phyloP scores from a whole-genome alignment of 495 filamentous ascomycete species.

The Talaromyces adpressus region DNA sequence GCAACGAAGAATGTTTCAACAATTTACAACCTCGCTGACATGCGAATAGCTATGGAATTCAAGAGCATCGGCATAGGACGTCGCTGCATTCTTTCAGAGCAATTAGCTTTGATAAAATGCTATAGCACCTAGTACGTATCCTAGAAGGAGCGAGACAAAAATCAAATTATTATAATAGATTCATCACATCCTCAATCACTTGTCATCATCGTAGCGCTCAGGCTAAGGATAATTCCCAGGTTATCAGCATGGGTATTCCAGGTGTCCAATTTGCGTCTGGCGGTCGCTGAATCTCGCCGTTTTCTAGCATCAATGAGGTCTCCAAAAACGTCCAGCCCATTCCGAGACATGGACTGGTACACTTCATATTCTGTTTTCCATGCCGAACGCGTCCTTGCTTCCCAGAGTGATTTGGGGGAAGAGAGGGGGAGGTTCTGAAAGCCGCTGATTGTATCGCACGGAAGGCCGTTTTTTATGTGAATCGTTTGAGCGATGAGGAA shows the following conservation, averaged over 20 bases:
- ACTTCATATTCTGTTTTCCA: not conserved
- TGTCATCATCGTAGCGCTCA: not conserved
- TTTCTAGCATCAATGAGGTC: not conserved
- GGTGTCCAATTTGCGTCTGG: not conserved
- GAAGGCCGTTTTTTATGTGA: not conserved
- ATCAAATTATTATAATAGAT: no score
- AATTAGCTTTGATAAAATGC: no score
- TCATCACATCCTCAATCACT: constrained; percentile 14
- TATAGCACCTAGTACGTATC: no score
- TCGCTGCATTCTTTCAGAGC: no score
- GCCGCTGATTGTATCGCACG: not conserved
- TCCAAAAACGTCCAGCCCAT: not conserved
- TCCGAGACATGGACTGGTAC: not conserved
- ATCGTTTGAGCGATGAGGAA: not conserved
- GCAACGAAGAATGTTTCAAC: no score
- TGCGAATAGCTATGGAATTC: no score
- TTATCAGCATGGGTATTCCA: not conserved
- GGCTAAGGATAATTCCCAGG: not conserved
- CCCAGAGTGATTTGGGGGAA: constrained; percentile 2
- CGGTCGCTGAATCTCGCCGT: not conserved
- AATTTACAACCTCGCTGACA: no score
- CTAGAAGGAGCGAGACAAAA: no score
- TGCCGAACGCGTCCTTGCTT: not conserved
- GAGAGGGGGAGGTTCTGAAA: not conserved
- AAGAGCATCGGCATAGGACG: no score